These are phyloP conservation scores for Oryza glaberrima DNA, from an alignment of 176 grass and related monocot species.

Conservation along the genomic window DNA sequence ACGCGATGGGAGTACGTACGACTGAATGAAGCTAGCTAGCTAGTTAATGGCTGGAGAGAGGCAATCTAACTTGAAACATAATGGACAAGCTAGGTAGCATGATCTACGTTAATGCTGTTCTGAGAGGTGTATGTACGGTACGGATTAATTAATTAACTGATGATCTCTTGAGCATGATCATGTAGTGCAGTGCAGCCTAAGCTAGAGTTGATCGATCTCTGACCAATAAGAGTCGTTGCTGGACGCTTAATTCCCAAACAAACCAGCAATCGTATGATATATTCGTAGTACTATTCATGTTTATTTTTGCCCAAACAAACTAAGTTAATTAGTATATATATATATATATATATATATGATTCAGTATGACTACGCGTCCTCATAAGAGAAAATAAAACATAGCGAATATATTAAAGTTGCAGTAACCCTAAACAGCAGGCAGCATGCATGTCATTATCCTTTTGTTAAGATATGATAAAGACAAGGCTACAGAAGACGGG, in stretches of 20 bases:
- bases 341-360: not conserved
- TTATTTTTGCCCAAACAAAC: not conserved
- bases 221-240: not conserved
- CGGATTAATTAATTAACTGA: no score
- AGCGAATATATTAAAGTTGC: conserved; percentile 31
- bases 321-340: not conserved
- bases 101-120: no score
- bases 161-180: no score
- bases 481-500: conserved; percentile 37
- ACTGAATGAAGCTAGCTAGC: not conserved
- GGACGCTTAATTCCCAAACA: not conserved
- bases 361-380: not conserved
- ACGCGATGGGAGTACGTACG: not conserved
- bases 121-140: no score
- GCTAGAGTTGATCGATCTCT: not conserved
- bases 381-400: conserved; percentile 4
- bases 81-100: no score
- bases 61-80: no score
- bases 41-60: not conserved
- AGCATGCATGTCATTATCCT: conserved; percentile 50
- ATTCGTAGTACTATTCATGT: not conserved
- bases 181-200: no score
- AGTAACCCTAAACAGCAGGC: conserved; percentile 53
- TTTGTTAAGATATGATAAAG: conserved; percentile 49
- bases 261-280: not conserved